phyloP scores from a whole-genome alignment of 148 eudicot species.

The Spergularia marina region DNA sequence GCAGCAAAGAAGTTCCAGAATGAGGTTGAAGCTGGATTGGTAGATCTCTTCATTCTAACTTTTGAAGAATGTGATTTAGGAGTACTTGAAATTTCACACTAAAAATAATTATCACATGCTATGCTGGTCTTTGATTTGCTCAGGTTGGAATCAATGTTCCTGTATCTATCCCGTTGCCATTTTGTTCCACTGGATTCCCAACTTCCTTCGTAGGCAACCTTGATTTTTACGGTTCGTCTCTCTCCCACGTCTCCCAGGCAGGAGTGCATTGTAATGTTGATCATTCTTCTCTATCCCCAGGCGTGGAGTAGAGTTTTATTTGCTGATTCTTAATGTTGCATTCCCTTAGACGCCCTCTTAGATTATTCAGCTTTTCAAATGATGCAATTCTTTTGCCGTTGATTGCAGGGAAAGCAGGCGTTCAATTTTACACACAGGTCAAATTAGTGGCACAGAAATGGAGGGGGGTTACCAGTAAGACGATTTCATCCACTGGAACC shows the following conservation, averaged over 20 bases:
- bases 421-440: constrained; percentile 42
- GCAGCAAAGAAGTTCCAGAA: constrained; percentile 40
- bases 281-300: background rate
- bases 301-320: background rate
- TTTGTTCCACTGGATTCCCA: constrained; percentile 34
- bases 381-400: background rate
- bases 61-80: background rate
- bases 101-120: background rate
- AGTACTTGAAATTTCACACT: background rate
- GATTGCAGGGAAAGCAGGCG: constrained; percentile 39
- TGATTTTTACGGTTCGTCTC: constrained; percentile 27
- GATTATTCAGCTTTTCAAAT: background rate
- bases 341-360: background rate
- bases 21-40: constrained; percentile 41
- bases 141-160: constrained; percentile 47
- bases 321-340: background rate
- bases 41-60: constrained; percentile 15
- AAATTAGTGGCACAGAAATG: constrained; percentile 40
- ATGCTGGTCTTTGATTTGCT: constrained; percentile 14
- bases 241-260: background rate
- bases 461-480: constrained; percentile 27
- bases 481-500: constrained; percentile 31
- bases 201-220: constrained; percentile 28
- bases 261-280: background rate
- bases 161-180: constrained; percentile 37